Evolutionary conservation across 2,329 filamentous ascomycete genomes (phyloP).

Genomic region (Calonectria hongkongensis): DNA sequence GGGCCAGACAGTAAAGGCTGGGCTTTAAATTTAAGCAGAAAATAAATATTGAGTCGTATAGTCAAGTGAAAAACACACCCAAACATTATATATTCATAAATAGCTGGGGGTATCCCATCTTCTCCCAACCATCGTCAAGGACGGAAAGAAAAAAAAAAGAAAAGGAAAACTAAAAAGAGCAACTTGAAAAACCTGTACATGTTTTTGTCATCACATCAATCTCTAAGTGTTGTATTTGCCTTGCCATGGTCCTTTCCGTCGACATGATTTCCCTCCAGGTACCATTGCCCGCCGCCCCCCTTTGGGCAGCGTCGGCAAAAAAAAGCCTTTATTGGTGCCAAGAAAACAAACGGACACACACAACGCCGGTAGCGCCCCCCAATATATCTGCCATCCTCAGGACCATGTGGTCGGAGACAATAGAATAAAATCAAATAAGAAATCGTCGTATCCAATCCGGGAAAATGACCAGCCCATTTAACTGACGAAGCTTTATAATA

Average conservation of each 20-base stretch:
- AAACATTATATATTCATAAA: constrained; percentile 49
- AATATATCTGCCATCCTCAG: constrained; percentile 41
- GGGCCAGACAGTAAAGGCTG: too few species aligned
- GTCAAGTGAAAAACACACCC: constrained; percentile 23
- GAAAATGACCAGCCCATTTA: constrained; percentile 51
- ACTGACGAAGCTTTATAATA: constrained; percentile 44
- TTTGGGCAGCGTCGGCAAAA: constrained; percentile 31
- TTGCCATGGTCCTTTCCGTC: constrained; percentile 30
- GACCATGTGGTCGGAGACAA: constrained; percentile 43
- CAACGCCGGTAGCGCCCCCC: constrained; percentile 51
- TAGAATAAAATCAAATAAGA: constrained; percentile 37
- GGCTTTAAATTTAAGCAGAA: neutral
- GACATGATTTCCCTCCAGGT: constrained; percentile 34
- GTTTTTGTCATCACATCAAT: constrained; percentile 36
- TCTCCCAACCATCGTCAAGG: constrained; percentile 35
- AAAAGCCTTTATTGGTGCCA: constrained; percentile 32
- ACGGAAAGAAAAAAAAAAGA: constrained; percentile 22
- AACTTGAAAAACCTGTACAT: constrained; percentile 31
- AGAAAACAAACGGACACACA: constrained; percentile 44
- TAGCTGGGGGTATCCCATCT: constrained; percentile 37
- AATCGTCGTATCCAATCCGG: constrained; percentile 47
- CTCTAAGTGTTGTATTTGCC: constrained; percentile 43
- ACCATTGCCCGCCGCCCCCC: constrained; percentile 37
- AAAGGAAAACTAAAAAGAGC: constrained; percentile 6
- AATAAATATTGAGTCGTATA: neutral